Evolutionary conservation across 2,329 filamentous ascomycete genomes (phyloP).

Genomic region (Colletotrichum caudatum): DNA sequence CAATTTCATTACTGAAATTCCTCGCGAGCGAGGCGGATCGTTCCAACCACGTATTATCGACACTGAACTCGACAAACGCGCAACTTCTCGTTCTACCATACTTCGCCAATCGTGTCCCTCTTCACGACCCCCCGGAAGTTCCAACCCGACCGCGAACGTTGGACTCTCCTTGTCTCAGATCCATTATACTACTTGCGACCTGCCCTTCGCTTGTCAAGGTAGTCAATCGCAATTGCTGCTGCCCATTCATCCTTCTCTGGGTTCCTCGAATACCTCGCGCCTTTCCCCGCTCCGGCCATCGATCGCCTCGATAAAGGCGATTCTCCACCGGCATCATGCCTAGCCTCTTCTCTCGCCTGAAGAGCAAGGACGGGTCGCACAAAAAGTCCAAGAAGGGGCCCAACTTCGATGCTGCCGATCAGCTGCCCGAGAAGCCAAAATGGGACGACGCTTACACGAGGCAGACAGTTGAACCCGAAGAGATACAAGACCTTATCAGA

Average conservation of each 20-base stretch:
- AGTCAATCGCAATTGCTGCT: conserved; percentile 17
- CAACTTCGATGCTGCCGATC: conserved; percentile 62
- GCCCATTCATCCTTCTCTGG: conserved; percentile 16
- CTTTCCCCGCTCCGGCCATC: conserved; percentile 16
- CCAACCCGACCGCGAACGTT: conserved; percentile 11
- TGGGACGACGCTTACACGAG: conserved; percentile 93
- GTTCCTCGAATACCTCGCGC: conserved; percentile 34
- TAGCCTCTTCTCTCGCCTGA: conserved; percentile 73
- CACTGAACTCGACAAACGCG: conserved; percentile 35
- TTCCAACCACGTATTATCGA: conserved; percentile 35
- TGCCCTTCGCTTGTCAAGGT: conserved; percentile 32
- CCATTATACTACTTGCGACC: conserved; percentile 13
- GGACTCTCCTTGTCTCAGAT: conserved; percentile 23
- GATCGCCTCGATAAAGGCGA: conserved; percentile 30
- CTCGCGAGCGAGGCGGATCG: conserved; percentile 18
- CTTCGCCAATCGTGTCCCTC: conserved; percentile 17
- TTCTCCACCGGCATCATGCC: conserved; percentile 59
- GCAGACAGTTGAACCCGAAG: conserved; percentile 85
- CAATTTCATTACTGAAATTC: conserved; percentile 27
- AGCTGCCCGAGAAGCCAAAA: conserved; percentile 74
- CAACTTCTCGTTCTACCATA: conserved; percentile 26
- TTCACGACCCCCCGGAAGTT: conserved; percentile 26
- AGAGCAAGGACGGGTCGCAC: conserved; percentile 77
- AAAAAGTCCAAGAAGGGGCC: conserved; percentile 76
- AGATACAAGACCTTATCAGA: conserved; percentile 88